Conservation (phyloP, 2,329 filamentous ascomycete genomes). For the Clonostachys byssicola region DNA sequence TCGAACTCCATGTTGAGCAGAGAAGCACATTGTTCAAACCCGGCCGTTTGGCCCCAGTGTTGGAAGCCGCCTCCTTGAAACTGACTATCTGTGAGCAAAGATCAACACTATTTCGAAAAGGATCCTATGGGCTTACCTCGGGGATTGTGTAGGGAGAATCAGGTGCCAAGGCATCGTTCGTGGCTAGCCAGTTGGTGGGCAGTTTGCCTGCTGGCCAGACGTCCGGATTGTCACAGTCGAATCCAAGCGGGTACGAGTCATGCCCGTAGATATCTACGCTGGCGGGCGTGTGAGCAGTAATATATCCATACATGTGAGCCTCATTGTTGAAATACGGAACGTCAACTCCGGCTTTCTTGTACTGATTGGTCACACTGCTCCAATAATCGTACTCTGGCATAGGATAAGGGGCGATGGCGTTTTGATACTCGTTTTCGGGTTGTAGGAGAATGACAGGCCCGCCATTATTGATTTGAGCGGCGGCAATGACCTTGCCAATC, state of each 20-base stretch:
- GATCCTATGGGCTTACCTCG: conserved; percentile 34
- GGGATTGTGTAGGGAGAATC: conserved; percentile 62
- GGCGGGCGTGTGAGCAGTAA: conserved; percentile 19
- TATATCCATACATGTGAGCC: conserved; percentile 41
- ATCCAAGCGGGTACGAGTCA: conserved; percentile 39
- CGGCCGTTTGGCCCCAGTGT: conserved; percentile 64
- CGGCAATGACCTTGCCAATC: conserved; percentile 63
- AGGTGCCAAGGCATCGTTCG: conserved; percentile 58
- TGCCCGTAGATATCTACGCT: conserved; percentile 12
- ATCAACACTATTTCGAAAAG: neutral
- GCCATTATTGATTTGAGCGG: conserved; percentile 76
- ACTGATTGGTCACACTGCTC: conserved; percentile 65
- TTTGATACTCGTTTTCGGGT: conserved; percentile 75
- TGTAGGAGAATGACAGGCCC: conserved; percentile 77
- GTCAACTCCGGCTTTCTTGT: conserved; percentile 62
- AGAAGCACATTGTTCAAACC: conserved; percentile 61
- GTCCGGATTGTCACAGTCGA: conserved; percentile 2
- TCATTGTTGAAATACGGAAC: conserved; percentile 70
- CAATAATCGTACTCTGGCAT: conserved; percentile 69
- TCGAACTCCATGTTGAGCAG: conserved; percentile 66
- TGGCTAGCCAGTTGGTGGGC: conserved; percentile 48
- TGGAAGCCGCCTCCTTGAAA: conserved; percentile 72
- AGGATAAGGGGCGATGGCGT: conserved; percentile 36
- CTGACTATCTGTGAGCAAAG: conserved; percentile 17
- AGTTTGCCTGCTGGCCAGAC: conserved; percentile 35